Conservation (phyloP, 2,329 filamentous ascomycete species). For the Phyllosticta paracitricarpa region DNA sequence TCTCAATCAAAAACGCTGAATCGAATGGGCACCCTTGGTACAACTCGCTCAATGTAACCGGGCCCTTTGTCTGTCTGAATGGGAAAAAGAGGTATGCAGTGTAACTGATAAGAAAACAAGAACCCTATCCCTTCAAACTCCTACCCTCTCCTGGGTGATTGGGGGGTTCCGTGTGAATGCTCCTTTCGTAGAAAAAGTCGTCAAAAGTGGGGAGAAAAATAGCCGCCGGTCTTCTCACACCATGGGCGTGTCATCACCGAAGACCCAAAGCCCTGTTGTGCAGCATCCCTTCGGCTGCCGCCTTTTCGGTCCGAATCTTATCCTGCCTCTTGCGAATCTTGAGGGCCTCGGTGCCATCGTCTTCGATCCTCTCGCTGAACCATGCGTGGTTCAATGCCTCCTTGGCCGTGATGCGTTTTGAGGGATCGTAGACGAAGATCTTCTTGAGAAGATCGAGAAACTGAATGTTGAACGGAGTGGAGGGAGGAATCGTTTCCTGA, state of each 20-base stretch:
- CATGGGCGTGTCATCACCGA: neutral
- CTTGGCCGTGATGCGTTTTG: slow-evolving; percentile 54
- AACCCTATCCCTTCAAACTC: neutral
- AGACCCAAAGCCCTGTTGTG: neutral
- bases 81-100: neutral
- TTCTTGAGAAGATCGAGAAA: slow-evolving; percentile 53
- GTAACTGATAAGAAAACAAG: neutral
- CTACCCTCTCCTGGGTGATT: neutral
- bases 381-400: slow-evolving; percentile 56
- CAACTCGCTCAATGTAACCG: neutral
- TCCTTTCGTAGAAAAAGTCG: slow-evolving; percentile 5
- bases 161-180: neutral
- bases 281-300: neutral
- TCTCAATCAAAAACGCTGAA: neutral
- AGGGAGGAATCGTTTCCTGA: slow-evolving; percentile 53
- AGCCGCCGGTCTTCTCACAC: too few species aligned
- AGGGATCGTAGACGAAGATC: slow-evolving; percentile 59
- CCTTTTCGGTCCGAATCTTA: slow-evolving; percentile 13
- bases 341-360: slow-evolving; percentile 56
- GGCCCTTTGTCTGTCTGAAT: neutral
- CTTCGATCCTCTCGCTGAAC: slow-evolving; percentile 55
- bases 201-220: neutral
- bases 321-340: slow-evolving; percentile 43
- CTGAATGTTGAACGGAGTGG: slow-evolving; percentile 49
- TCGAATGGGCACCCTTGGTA: neutral